Evolutionary conservation across 1,284 basidiomycete species (phyloP), one percentile per base, ranked within the genome.

Genomic region (Cryptococcus jaspeensis): DNA sequence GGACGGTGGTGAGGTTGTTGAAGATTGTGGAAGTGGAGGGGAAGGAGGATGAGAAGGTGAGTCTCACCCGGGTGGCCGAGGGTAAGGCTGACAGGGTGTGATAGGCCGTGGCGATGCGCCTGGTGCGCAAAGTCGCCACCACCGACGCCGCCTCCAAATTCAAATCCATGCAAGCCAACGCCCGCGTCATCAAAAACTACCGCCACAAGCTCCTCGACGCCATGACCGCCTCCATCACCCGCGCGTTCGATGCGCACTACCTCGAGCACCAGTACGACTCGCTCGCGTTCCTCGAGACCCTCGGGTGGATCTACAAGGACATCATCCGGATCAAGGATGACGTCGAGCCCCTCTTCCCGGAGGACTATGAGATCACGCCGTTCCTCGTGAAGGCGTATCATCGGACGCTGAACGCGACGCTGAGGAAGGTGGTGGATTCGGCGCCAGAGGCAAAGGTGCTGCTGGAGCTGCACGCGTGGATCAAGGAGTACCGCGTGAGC

Each of bases 11-110:
- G 50, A 89, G 90, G 67, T 78, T 99, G 52, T 80, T 94, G 71
- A 98, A 98, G 80, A 91, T 99, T 57, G 88, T 92, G 39, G 94
- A 99, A 74, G 83, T 92, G 22, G 96, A 99, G 74, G 90, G 89
- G 5, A 84, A 84, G 64, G 91, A 93, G 73, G 96, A 99, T 71
- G 92, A 99, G 78, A 96, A 95, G 82, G 92, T 90, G 67, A 43
- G 75, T 66, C 39, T 15, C 11, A 9, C 4, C 32, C 38, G 23
- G 13, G 39, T 44, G 23, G 41, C 6, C 37, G 5, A 13, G 22
- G 46, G 22, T 43, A 40, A 32, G 18, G 2, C 49, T 56, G 8
- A 39, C 38, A 40, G 8, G n/a, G 12, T 2, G 4, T 5, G 23
- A 32, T 51, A 93, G 90, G 87, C 94, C 22, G 86, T 94, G 43